A percentile compares a stretch with the other conserved stretches of the same genome.
phyloP scores from a whole-genome alignment of 139 green algal genomes.

The Closterium sp. region DNA sequence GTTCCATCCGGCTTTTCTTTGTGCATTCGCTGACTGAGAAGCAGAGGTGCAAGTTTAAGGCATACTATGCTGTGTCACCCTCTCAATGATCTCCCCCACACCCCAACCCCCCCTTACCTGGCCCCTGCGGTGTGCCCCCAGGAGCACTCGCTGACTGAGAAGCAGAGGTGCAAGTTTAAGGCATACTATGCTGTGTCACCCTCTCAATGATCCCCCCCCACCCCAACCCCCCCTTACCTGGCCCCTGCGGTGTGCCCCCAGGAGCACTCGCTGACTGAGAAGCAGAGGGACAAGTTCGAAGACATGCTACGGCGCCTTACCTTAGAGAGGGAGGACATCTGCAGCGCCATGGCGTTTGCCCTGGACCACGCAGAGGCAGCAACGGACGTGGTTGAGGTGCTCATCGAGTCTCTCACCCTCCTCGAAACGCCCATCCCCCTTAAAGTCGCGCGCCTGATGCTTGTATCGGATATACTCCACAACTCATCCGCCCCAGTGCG shows the following conservation, averaged over 20 bases:
- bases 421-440: constrained; percentile 78
- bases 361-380: constrained; percentile 84
- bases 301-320: constrained; percentile 81
- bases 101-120: background rate
- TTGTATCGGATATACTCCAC: constrained; percentile 92
- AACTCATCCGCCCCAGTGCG: constrained; percentile 83
- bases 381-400: constrained; percentile 77
- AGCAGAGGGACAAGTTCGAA: constrained; percentile 68
- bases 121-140: background rate
- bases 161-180: background rate
- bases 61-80: no score
- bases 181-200: no score
- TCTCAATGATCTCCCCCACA: no score
- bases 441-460: constrained; percentile 81
- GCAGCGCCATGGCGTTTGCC: constrained; percentile 87
- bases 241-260: background rate
- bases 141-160: background rate
- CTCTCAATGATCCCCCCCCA: no score
- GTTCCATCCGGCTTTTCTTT: no score
- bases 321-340: constrained; percentile 64
- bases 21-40: background rate
- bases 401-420: constrained; percentile 78
- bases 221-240: background rate
- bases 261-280: constrained; percentile 51
- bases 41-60: background rate